Base-by-base conservation (phyloP, 805 yeast species). In the Candida ficus region DNA sequence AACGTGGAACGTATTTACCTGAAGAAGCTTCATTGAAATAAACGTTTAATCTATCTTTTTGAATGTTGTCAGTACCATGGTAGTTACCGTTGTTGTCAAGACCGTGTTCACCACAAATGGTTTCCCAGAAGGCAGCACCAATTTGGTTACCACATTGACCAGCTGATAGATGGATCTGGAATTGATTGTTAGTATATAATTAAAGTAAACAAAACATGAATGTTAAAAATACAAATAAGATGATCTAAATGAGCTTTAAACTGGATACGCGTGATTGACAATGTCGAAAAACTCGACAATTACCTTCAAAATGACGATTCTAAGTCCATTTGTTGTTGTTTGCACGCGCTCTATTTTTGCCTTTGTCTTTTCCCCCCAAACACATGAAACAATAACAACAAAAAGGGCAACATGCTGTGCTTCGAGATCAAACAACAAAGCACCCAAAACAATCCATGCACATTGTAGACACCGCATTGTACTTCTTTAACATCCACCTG, bases 111-210 rank as follows among this genome's bases (percentile, higher is more conserved):
- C 85, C 86, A 70, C 93, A 85, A 55, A 85, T 85, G 34, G 91
- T 85, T 68, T 86, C 90, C 95, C 95, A 86, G 61, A 86, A 86
- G 45, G 95, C 95, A 50, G 95, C 90, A 70, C 95, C 95, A 54
- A 90, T 88, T 71, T 90, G 98, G 78, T 90, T 90, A 80, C 97
- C 96, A 79, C 97, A 89, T 73, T 90, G 98, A 67, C 98, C 98
- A 43, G 96, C 83, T 44, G 97, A 90, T 66, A 90, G 77, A 68
- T 90, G 97, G 66, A 90, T 87, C 93, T 82, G 64, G 14, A 8
- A 17, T 16, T 1, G 9, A 7, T 22, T 32, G 57, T 53, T 52
- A 52, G 54, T 50, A 47, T 19, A 23, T 5, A 27, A 33, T 18
- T 32, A 5, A 16, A 13, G 39, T 35, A 35, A 40, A 31, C 36